Evolutionary conservation across 2,329 filamentous ascomycete species (phyloP).

Genomic region (Trichophyton benhamiae): DNA sequence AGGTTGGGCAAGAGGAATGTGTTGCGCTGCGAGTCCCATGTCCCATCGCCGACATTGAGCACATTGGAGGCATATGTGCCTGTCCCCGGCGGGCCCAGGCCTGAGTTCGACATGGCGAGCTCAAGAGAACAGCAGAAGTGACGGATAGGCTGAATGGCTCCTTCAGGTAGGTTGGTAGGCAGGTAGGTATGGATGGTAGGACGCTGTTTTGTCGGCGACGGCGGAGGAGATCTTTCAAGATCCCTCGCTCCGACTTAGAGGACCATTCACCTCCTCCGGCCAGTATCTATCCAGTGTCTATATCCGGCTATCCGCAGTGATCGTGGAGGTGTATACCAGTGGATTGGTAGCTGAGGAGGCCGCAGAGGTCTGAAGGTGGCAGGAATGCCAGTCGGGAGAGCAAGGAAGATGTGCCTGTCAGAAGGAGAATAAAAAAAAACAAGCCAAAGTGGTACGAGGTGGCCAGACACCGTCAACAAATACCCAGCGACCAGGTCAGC

Average conservation of each 20-base stretch:
- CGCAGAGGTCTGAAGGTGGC: no score
- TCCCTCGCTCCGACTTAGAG: constrained; percentile 27
- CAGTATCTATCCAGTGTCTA: no score
- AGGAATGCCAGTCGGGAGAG: no score
- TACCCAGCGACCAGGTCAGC: no score
- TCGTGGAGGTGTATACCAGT: no score
- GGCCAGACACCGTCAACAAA: no score
- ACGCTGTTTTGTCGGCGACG: constrained; percentile 16
- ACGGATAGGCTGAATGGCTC: neutral
- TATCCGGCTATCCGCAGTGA: no score
- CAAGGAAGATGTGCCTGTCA: neutral
- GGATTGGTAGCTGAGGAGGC: no score
- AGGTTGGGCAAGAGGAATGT: constrained; percentile 53
- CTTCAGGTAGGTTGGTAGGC: no score
- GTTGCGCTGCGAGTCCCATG: constrained; percentile 51
- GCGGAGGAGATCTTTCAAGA: constrained; percentile 34
- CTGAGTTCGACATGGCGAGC: constrained; percentile 26
- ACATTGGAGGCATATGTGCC: constrained; percentile 50
- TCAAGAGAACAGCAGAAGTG: no score
- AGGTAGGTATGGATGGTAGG: neutral
- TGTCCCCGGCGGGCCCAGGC: constrained; percentile 43
- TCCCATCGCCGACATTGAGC: constrained; percentile 53
- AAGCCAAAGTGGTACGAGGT: no score
- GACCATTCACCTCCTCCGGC: neutral
- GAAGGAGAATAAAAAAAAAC: no score